These are phyloP conservation scores for Pelargonium cotyledonis DNA, from an alignment of 441 rosid genomes.

Conservation along the genomic window DNA sequence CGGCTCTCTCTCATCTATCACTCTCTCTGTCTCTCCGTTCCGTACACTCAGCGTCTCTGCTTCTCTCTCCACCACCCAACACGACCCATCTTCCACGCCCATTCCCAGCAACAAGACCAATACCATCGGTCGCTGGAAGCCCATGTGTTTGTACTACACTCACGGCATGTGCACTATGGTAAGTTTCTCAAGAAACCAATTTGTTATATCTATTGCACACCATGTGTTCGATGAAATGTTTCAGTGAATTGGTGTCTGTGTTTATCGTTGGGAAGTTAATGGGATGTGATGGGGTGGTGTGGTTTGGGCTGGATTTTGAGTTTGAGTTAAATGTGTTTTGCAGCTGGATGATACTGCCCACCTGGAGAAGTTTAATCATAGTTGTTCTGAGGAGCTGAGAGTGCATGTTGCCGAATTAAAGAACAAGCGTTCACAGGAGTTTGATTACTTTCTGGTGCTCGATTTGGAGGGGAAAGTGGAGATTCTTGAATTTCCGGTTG, in stretches of 20 bases:
- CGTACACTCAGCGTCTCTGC: conserved; percentile 24
- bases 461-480: conserved; percentile 93
- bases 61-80: conserved; percentile 11
- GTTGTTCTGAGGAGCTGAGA: conserved; percentile 48
- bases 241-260: background rate
- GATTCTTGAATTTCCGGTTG: conserved; percentile 85
- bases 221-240: conserved; percentile 18
- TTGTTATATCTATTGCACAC: conserved; percentile 1
- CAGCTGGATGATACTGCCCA: conserved; percentile 74
- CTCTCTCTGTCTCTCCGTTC: conserved; percentile 11
- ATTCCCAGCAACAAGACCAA: conserved; percentile 13
- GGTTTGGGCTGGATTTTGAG: conserved; percentile 6
- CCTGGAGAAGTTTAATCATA: conserved; percentile 69
- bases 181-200: background rate
- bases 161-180: conserved; percentile 85
- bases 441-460: conserved; percentile 69
- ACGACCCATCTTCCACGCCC: conserved; percentile 15
- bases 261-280: background rate
- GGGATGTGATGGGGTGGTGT: background rate
- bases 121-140: conserved; percentile 43
- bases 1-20: conserved; percentile 20
- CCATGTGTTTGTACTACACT: conserved; percentile 77
- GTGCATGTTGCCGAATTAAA: conserved; percentile 38
- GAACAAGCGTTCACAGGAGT: conserved; percentile 42
- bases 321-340: conserved; percentile 17